A percentile compares a stretch with the other conserved stretches of the same genome.
phyloP scores from a whole-genome alignment of 176 grass and related monocot species.

The bread wheat (Triticum aestivum) region IWGSC_CS_RefSeq_v2.1 NC_057794.1:591147101-591147600 shows the following conservation, averaged over 20 bases:
- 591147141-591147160: not conserved
- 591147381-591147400: slow-evolving; percentile 12
- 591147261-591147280: fast-evolving
- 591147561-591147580: no score
- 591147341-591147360: not conserved
- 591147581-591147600: no score
- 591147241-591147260: not conserved
- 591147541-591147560: not conserved
- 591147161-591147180: not conserved
- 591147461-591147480: not conserved
- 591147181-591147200: not conserved
- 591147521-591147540: not conserved
- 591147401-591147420: not conserved
- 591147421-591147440: not conserved
- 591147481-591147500: no score
- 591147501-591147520: not conserved
- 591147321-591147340: not conserved
- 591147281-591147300: not conserved
- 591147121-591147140: not conserved
- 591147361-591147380: fast-evolving
- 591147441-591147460: not conserved
- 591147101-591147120: not conserved
- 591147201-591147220: fast-evolving
- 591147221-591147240: not conserved
- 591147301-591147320: not conserved